These are phyloP conservation scores for Phaeosphaeria sp. DNA, from an alignment of 2,329 filamentous ascomycete genomes.

Conservation along the genomic window DNA sequence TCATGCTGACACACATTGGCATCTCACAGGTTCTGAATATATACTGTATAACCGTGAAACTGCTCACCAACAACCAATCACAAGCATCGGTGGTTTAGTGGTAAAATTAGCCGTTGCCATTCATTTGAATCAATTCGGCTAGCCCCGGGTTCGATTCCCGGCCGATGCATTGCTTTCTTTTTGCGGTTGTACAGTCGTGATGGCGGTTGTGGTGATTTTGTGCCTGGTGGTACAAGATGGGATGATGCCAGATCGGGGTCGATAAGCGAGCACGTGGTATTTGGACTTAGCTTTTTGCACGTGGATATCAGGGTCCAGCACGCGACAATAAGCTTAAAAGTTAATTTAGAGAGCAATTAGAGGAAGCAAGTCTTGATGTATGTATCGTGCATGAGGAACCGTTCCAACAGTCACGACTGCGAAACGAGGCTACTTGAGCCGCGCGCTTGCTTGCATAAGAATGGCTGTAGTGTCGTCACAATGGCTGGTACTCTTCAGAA, in stretches of 20 bases:
- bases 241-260: background rate
- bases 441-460: too few species aligned
- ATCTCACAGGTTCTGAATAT: background rate
- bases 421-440: too few species aligned
- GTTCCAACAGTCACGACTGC: background rate
- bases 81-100: conserved; percentile 35
- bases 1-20: background rate
- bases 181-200: background rate
- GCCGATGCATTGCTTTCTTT: conserved; percentile 23
- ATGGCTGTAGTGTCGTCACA: too few species aligned
- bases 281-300: background rate
- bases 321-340: background rate
- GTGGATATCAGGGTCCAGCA: background rate
- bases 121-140: conserved; percentile 18
- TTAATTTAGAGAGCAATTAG: background rate
- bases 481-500: background rate
- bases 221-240: background rate
- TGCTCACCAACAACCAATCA: background rate
- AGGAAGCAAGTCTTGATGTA: background rate
- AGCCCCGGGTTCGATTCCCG: conserved; percentile 36
- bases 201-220: background rate
- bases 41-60: background rate
- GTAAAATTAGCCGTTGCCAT: conserved; percentile 38
- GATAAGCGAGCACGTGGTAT: background rate
- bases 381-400: background rate